Evolutionary conservation across 225 moss, liverwort and hornwort genomes (phyloP).

Genomic region (Takakia lepidozioides): DNA sequence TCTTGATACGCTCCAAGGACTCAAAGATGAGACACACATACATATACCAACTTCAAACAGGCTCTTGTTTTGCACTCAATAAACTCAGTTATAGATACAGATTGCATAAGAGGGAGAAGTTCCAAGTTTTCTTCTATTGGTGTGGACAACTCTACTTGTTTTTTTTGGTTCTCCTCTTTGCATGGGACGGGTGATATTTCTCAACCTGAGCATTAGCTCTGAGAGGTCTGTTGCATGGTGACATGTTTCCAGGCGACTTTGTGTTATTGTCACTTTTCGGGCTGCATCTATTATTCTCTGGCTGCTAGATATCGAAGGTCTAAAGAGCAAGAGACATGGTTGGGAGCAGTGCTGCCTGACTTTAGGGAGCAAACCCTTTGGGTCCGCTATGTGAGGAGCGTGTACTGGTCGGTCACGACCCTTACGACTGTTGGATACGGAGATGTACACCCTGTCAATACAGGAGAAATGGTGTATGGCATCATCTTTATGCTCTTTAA

Average conservation of each 20-base stretch:
- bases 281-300: slow-evolving; percentile 74
- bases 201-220: background rate
- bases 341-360: slow-evolving; percentile 48
- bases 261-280: slow-evolving; percentile 71
- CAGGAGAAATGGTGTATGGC: slow-evolving; percentile 75
- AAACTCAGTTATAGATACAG: too few relatives aligned
- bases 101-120: too few relatives aligned
- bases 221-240: background rate
- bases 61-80: too few relatives aligned
- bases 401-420: slow-evolving; percentile 96
- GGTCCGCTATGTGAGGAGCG: slow-evolving; percentile 58
- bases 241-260: slow-evolving; percentile 62
- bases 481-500: slow-evolving; percentile 84
- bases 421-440: slow-evolving; percentile 93
- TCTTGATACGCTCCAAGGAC: background rate
- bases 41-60: too few relatives aligned
- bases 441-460: slow-evolving; percentile 82
- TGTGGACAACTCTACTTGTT: too few relatives aligned
- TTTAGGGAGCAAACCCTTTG: slow-evolving; percentile 33
- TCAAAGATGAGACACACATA: too few relatives aligned
- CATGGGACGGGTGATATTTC: background rate
- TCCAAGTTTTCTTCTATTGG: too few relatives aligned
- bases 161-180: too few relatives aligned
- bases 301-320: slow-evolving; percentile 54
- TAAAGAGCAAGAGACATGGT: slow-evolving; percentile 57